Base-by-base conservation (phyloP, 768 basidiomycete genomes). In the Kwoniella pini region DNA sequence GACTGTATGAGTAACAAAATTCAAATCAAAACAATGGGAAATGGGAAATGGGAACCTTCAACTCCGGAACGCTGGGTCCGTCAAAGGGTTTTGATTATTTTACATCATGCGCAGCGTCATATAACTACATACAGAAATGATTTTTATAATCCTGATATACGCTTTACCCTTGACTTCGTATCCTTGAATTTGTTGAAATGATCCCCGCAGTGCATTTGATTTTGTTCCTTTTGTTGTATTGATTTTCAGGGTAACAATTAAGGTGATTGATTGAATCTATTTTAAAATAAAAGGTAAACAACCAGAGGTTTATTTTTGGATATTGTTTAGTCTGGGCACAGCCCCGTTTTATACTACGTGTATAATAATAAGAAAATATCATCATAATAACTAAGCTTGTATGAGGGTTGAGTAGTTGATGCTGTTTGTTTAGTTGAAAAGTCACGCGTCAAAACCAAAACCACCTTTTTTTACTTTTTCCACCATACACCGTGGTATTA, bases 241-340 rank as follows among this genome's bases (percentile, higher is more conserved):
- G 19, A 26, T 43, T 54, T 26, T 40, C 33, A 39, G 52, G 52
- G 38, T 38, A 7, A 7, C 40, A 5, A 13, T 7, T 7, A n/a
- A 12, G 5, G 11, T 42, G 11, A 9, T 42, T 42, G 9, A 13
- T 6, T 5, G n/a, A 42, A 42, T 42, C 40, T 42, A 42, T 42
- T 42, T 42, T 42, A 9, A 17, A 17, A 17, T 28, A 31, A 36
- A 36, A 40, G 31, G 33, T 40, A 39, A 39, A 39, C 27, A 24
- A 39, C 36, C 40, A 39, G 53, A 26, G 19, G 33, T 55, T 39
- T 55, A 55, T 55, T 55, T 43, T 55, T 55, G 54, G 54, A 55
- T 27, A 28, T 26, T 9, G 9, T 10, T 30, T 44, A 43, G 28
- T 53, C 51, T 33, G 17, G 30, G 30, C 53, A 40, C 40, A 40